phyloP scores from a whole-genome alignment of 352 stramenopile species.

The Globisporangium solare region DNA sequence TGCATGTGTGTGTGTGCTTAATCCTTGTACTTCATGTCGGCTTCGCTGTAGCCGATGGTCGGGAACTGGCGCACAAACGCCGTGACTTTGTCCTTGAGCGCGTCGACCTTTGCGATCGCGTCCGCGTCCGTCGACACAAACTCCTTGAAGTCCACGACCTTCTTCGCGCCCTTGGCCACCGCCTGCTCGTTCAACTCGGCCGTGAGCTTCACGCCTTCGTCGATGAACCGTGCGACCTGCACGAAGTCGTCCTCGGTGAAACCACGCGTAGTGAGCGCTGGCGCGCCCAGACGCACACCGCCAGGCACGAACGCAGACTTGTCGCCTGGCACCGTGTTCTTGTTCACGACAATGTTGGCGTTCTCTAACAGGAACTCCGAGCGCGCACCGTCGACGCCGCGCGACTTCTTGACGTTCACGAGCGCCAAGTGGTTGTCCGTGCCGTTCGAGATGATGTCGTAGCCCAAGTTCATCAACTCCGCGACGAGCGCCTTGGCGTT shows the following conservation, averaged over 20 bases:
- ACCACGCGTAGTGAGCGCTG: slow-evolving; percentile 93
- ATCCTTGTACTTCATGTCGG: slow-evolving; percentile 90
- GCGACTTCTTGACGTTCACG: slow-evolving; percentile 95
- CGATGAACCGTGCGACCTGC: slow-evolving; percentile 94
- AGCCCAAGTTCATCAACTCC: slow-evolving; percentile 89
- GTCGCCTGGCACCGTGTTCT: slow-evolving; percentile 98
- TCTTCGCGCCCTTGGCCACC: slow-evolving; percentile 92
- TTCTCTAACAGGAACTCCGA: slow-evolving; percentile 96
- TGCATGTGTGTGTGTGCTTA: slow-evolving; percentile 18
- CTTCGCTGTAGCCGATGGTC: slow-evolving; percentile 94
- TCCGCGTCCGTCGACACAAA: slow-evolving; percentile 59
- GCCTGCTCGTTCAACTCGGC: slow-evolving; percentile 88
- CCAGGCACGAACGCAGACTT: slow-evolving; percentile 95
- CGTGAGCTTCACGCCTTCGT: slow-evolving; percentile 93
- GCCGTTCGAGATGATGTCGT: slow-evolving; percentile 96
- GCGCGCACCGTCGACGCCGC: slow-evolving; percentile 91
- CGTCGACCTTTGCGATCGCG: slow-evolving; percentile 55
- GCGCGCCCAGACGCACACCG: slow-evolving; percentile 95
- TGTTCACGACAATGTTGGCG: slow-evolving; percentile 98
- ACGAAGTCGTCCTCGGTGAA: slow-evolving; percentile 95
- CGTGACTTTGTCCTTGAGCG: slow-evolving; percentile 87
- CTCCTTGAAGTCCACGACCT: slow-evolving; percentile 89
- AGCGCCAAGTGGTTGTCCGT: slow-evolving; percentile 99
- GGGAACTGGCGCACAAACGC: slow-evolving; percentile 95
- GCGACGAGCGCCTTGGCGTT: slow-evolving; percentile 90